These are phyloP conservation scores for Trichophyton equinum DNA, from an alignment of 2,329 filamentous ascomycete species.

Conservation along the genomic window DNA sequence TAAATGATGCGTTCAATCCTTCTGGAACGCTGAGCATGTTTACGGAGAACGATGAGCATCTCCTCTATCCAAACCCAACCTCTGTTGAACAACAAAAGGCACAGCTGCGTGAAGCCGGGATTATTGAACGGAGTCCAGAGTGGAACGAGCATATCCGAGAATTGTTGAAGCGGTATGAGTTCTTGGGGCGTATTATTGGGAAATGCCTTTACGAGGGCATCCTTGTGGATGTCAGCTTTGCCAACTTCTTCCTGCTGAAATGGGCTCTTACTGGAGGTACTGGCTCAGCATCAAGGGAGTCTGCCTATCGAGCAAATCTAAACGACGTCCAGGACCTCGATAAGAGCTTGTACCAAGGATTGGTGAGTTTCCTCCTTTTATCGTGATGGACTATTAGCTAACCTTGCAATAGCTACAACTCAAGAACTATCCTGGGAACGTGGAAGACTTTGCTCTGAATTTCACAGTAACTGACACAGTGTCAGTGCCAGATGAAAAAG, in stretches of 20 bases:
- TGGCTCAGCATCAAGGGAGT: slow-evolving; percentile 51
- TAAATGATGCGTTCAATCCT: slow-evolving; percentile 65
- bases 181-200: slow-evolving; percentile 80
- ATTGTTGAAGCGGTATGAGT: slow-evolving; percentile 68
- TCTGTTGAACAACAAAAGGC: slow-evolving; percentile 58
- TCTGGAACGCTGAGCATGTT: slow-evolving; percentile 54
- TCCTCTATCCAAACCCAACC: slow-evolving; percentile 78
- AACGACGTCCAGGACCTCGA: slow-evolving; percentile 92
- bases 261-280: slow-evolving; percentile 67
- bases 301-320: slow-evolving; percentile 75
- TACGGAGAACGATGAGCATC: slow-evolving; percentile 67
- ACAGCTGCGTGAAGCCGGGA: slow-evolving; percentile 40
- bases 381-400: slow-evolving; percentile 3
- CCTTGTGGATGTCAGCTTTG: slow-evolving; percentile 82
- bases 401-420: slow-evolving; percentile 40
- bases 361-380: slow-evolving; percentile 36
- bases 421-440: slow-evolving; percentile 74
- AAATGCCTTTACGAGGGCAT: slow-evolving; percentile 98
- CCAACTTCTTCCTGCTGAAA: slow-evolving; percentile 89
- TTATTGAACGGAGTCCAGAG: slow-evolving; percentile 42
- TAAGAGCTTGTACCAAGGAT: slow-evolving; percentile 75
- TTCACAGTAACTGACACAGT: slow-evolving; percentile 74
- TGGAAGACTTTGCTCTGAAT: slow-evolving; percentile 68
- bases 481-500: slow-evolving; percentile 36
- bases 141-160: slow-evolving; percentile 48